Percentiles rank a stretch among this genome's conserved stretches.
These are phyloP conservation scores for Penicillium argentinense DNA, from an alignment of 495 filamentous ascomycete genomes.

Conservation along the genomic window DNA sequence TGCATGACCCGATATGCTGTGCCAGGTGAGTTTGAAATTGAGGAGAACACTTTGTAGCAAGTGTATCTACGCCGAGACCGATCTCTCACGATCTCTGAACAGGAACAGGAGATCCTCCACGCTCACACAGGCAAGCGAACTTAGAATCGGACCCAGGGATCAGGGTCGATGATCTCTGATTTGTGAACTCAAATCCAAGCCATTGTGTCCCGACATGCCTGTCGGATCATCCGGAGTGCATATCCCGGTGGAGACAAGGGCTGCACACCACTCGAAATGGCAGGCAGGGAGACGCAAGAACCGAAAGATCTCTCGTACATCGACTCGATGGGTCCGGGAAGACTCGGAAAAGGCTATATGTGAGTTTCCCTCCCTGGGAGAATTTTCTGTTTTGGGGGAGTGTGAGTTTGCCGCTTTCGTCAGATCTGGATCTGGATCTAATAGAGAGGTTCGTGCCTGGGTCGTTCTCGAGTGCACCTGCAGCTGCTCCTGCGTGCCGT, in stretches of 20 bases:
- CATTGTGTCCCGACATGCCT: background rate
- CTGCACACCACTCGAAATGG: conserved; percentile 27
- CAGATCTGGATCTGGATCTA: too few relatives aligned
- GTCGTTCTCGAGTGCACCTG: conserved; percentile 14
- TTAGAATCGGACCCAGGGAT: conserved; percentile 5
- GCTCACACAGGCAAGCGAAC: background rate
- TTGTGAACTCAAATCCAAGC: conserved; percentile 6
- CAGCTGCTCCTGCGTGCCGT: conserved; percentile 18
- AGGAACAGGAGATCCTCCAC: background rate
- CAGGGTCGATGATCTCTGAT: conserved; percentile 14
- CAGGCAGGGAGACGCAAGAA: conserved; percentile 11
- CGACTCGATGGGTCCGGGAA: conserved; percentile 20
- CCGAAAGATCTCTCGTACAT: conserved; percentile 9
- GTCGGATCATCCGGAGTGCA: conserved; percentile 14
- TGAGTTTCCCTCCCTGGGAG: conserved; percentile 12
- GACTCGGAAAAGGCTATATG: conserved; percentile 12
- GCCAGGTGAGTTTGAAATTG: conserved; percentile 4
- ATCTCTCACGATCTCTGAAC: conserved; percentile 3
- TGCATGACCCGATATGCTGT: background rate
- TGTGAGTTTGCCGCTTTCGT: too few relatives aligned
- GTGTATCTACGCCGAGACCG: background rate
- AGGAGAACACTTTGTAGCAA: background rate
- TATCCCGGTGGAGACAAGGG: background rate
- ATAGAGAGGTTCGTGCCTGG: conserved; percentile 26
- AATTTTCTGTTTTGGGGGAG: background rate